A percentile compares a stretch with the other conserved stretches of the same genome.
These are phyloP conservation scores for Phytophthora citrophthora DNA, from an alignment of 352 stramenopile species.

Conservation along the genomic window DNA sequence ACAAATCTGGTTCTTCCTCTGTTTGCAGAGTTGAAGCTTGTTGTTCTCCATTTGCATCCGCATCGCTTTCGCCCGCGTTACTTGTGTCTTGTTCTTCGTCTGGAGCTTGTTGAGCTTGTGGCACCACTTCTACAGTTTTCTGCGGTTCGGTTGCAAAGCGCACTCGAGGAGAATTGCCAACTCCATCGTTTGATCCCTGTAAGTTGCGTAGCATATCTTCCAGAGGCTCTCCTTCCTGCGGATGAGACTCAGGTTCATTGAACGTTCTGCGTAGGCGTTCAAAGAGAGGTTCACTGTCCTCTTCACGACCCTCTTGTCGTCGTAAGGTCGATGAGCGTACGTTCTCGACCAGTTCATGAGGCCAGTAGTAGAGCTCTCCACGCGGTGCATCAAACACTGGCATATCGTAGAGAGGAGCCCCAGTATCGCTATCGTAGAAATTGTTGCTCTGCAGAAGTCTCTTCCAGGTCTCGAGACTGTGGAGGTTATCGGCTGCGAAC, in stretches of 20 bases:
- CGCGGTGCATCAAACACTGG: conserved; percentile 19
- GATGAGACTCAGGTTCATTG: conserved; percentile 5
- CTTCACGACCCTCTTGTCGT: conserved; percentile 16
- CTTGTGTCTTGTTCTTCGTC: no score
- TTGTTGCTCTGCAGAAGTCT: conserved; percentile 39
- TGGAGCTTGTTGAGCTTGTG: conserved; percentile 9
- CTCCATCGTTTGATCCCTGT: conserved; percentile 5
- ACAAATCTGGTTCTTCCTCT: conserved; percentile 33
- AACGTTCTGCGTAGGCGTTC: conserved; percentile 28
- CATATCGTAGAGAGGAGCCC: conserved; percentile 13
- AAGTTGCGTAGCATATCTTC: conserved; percentile 35
- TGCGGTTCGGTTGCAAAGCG: conserved; percentile 20
- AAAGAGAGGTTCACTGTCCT: conserved; percentile 10
- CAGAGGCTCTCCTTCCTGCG: conserved; percentile 24
- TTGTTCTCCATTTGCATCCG: background rate
- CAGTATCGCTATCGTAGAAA: conserved; percentile 29
- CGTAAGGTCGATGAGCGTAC: conserved; percentile 27
- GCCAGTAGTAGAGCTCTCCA: conserved; percentile 48
- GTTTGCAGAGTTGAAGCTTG: conserved; percentile 1
- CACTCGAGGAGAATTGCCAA: conserved; percentile 1
- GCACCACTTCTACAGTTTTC: conserved; percentile 25
- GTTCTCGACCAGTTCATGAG: conserved; percentile 39
- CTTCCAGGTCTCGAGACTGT: conserved; percentile 41
- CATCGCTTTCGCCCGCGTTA: conserved; percentile 7
- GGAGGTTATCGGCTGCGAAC: conserved; percentile 47